Evolutionary conservation across 2,329 filamentous ascomycete species (phyloP).

Genomic region (Alternaria viburni): DNA sequence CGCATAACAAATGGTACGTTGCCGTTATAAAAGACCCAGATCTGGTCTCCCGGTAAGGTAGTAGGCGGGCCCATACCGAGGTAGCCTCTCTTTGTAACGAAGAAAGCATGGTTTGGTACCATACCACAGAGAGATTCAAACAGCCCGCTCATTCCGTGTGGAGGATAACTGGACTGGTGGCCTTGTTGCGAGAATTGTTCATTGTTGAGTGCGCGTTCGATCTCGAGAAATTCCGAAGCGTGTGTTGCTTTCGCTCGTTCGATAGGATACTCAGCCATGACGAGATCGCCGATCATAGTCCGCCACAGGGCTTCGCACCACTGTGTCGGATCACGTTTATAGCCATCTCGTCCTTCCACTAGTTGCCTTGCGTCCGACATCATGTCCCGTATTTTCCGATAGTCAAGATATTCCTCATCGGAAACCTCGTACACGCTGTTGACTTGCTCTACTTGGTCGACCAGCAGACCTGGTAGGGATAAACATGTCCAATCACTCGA

Average conservation of each 20-base stretch:
- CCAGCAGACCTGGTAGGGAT: neutral
- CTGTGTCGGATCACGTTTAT: neutral
- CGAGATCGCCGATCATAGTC: neutral
- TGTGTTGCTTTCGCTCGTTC: neutral
- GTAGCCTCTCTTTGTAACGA: neutral
- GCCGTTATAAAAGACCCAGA: neutral
- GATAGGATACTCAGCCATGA: conserved; percentile 13
- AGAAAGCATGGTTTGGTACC: neutral
- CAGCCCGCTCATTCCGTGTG: neutral
- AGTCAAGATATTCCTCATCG: neutral
- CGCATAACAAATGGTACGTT: neutral
- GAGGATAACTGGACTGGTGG: neutral
- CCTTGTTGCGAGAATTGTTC: neutral
- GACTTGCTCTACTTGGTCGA: neutral
- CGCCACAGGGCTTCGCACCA: conserved; percentile 7
- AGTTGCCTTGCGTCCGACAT: neutral
- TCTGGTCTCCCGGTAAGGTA: neutral
- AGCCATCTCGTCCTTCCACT: neutral
- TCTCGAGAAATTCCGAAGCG: neutral
- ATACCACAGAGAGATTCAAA: neutral
- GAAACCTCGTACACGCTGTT: neutral
- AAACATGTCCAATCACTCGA: neutral
- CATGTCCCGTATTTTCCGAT: neutral
- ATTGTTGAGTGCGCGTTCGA: neutral
- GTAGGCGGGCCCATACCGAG: neutral